Percentiles rank a stretch among this genome's conserved stretches.
Conservation (phyloP, 352 stramenopile species). For the Stramenopiles sp. region DNA sequence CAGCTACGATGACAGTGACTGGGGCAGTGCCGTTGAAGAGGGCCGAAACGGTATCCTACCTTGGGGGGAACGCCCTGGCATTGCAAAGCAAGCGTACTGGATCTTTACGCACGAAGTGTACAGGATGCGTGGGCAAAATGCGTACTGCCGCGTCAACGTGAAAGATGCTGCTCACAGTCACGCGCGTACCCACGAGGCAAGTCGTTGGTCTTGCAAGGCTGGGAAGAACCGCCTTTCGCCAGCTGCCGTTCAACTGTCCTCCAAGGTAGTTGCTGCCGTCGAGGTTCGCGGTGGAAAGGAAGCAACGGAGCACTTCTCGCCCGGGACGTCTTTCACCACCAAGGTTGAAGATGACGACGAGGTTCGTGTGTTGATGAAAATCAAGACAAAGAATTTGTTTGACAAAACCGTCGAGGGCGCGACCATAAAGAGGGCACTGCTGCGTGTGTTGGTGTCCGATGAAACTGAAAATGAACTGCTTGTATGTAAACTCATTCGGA, state of each 20-base stretch:
- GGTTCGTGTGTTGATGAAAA: neutral
- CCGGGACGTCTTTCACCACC: neutral
- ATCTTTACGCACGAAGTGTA: conserved; percentile 10
- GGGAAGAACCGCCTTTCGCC: conserved; percentile 8
- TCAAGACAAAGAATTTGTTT: neutral
- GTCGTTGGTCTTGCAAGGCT: conserved; percentile 1
- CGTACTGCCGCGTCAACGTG: conserved; percentile 4
- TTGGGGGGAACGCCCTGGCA: neutral
- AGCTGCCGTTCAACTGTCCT: neutral
- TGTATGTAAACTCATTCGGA: neutral
- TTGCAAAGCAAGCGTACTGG: conserved; percentile 11
- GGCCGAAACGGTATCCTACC: neutral
- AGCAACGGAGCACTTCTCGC: neutral
- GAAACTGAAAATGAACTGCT: neutral
- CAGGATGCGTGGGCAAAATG: neutral
- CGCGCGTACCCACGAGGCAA: neutral
- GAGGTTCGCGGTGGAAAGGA: neutral
- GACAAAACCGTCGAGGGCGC: conserved; percentile 9
- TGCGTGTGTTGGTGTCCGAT: neutral
- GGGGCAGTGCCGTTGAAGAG: neutral
- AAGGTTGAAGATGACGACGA: neutral
- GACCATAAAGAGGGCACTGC: neutral
- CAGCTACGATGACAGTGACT: neutral
- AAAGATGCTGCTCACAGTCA: neutral
- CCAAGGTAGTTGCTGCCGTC: neutral